Conservation (phyloP, 176 grass and related monocot species). For the Rhynchospora tenuis region DNA sequence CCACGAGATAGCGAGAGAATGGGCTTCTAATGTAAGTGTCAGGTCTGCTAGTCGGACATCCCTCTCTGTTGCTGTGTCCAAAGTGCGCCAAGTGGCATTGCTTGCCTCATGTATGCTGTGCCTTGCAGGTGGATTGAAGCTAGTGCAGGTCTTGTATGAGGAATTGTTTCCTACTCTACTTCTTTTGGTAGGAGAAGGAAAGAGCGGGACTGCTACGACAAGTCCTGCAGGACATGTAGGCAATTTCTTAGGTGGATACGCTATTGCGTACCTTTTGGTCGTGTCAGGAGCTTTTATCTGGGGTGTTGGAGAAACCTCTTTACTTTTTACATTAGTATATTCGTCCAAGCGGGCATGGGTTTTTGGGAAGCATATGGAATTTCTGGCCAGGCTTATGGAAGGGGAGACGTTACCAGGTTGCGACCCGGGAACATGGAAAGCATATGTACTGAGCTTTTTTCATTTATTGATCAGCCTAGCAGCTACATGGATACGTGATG, state of each 20-base stretch:
- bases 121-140: constrained; percentile 41
- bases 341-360: neutral
- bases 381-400: neutral
- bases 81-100: constrained; percentile 40
- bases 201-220: constrained; percentile 19
- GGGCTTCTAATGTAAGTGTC: constrained; percentile 18
- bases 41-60: constrained; percentile 31
- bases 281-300: neutral
- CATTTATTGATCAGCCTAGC: neutral
- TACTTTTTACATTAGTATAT: neutral
- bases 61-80: constrained; percentile 31
- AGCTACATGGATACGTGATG: neutral
- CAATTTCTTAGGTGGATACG: constrained; percentile 46
- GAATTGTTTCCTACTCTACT: constrained; percentile 45
- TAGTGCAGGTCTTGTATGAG: constrained; percentile 48
- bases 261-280: constrained; percentile 42
- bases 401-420: neutral
- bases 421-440: neutral
- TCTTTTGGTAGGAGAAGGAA: constrained; percentile 37
- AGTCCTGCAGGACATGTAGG: constrained; percentile 24
- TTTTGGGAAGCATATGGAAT: neutral
- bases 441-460: neutral
- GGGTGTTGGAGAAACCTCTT: neutral
- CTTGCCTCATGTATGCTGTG: constrained; percentile 49
- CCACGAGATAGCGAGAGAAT: constrained; percentile 34